phyloP scores from a whole-genome alignment of 2,329 filamentous ascomycete genomes.

The Colletotrichum camelliae region DNA sequence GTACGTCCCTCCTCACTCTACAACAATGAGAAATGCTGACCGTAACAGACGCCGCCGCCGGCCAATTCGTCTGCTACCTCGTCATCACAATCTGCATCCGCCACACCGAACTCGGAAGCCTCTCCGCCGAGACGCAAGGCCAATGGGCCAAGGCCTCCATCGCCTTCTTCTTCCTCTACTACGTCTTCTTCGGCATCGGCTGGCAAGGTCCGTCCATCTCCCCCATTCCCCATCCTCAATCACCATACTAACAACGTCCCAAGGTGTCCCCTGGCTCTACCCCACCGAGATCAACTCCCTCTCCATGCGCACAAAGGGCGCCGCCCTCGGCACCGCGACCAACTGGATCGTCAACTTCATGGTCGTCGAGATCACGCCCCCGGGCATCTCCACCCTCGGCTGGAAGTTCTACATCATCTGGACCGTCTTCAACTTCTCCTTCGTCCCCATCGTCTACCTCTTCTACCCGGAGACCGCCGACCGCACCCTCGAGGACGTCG shows the following conservation, averaged over 20 bases:
- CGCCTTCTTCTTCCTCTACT: conserved; percentile 28
- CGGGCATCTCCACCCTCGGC: conserved; percentile 46
- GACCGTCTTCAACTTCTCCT: conserved; percentile 51
- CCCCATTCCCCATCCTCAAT: rapidly evolving
- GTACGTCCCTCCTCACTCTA: conserved; percentile 24
- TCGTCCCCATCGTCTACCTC: conserved; percentile 52
- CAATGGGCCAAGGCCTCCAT: conserved; percentile 24
- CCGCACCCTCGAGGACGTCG: conserved; percentile 27
- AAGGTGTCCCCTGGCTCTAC: conserved; percentile 33
- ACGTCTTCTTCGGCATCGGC: conserved; percentile 24
- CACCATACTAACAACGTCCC: not conserved
- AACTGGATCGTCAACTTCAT: conserved; percentile 24
- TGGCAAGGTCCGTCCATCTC: conserved; percentile 1
- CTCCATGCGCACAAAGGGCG: conserved; percentile 34
- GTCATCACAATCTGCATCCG: conserved; percentile 56
- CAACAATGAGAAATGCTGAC: not conserved
- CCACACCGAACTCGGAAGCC: conserved; percentile 36
- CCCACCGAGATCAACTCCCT: conserved; percentile 39
- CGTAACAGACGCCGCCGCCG: conserved; percentile 43
- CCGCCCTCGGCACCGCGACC: conserved; percentile 18
- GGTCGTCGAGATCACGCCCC: conserved; percentile 40
- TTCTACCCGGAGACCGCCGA: conserved; percentile 51
- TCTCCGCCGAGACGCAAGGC: not conserved
- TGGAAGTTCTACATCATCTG: conserved; percentile 61
- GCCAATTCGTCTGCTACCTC: conserved; percentile 56